phyloP scores from a whole-genome alignment of 2,329 filamentous ascomycete genomes.

The Xylariales sp. region DNA sequence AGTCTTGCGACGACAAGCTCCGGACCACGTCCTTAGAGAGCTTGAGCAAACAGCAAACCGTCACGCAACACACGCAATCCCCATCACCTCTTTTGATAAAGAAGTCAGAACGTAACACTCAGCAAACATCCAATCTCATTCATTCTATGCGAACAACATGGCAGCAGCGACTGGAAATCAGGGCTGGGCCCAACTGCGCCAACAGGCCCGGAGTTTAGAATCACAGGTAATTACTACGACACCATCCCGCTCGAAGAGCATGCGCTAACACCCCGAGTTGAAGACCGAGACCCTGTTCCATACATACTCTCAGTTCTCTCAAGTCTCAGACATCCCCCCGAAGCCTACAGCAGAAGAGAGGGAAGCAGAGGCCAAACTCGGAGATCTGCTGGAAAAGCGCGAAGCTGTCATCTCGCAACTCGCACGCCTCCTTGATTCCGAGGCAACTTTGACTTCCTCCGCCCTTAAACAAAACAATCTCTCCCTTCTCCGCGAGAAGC shows the following conservation, averaged over 20 bases:
- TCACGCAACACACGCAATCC: too few relatives aligned
- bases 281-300: constrained; percentile 83
- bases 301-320: constrained; percentile 86
- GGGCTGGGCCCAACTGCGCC: constrained; percentile 90
- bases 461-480: constrained; percentile 98
- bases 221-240: constrained; percentile 62
- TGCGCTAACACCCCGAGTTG: not conserved
- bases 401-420: constrained; percentile 79
- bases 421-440: constrained; percentile 84
- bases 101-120: too few relatives aligned
- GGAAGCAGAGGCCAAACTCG: constrained; percentile 72
- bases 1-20: too few relatives aligned
- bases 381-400: constrained; percentile 80
- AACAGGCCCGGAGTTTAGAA: constrained; percentile 84
- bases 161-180: constrained; percentile 49
- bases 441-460: constrained; percentile 79
- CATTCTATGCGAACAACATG: constrained; percentile 33
- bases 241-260: not conserved
- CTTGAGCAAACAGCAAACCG: too few relatives aligned
- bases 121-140: too few relatives aligned
- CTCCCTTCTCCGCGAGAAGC: constrained; percentile 82
- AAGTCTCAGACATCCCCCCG: constrained; percentile 69
- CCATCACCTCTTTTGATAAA: too few relatives aligned
- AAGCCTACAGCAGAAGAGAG: constrained; percentile 84
- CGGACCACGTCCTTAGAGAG: too few relatives aligned